These are phyloP conservation scores for Trifolium dubium DNA, from an alignment of 306 rosid species.

Conservation along the genomic window DNA sequence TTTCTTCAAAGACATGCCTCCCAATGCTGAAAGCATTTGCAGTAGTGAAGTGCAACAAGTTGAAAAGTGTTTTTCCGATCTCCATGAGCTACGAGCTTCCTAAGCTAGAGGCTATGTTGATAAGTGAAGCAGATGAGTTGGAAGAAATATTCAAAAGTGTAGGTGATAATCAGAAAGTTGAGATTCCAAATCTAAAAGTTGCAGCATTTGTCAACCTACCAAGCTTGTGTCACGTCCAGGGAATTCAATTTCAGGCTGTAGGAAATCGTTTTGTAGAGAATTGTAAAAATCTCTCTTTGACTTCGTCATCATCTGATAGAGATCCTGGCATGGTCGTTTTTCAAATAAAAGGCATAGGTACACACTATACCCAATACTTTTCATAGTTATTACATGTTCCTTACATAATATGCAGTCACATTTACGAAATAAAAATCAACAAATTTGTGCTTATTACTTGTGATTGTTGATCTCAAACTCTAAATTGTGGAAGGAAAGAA, in stretches of 20 bases:
- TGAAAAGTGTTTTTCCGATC: not conserved
- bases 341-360: not conserved
- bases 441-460: too few relatives aligned
- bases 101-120: not conserved
- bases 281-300: conserved; percentile 18
- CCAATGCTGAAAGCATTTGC: not conserved
- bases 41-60: not conserved
- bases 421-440: too few relatives aligned
- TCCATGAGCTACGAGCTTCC: not conserved
- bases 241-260: not conserved
- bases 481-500: too few relatives aligned
- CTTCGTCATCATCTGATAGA: not conserved
- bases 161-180: not conserved
- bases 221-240: not conserved
- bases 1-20: not conserved
- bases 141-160: conserved; percentile 4
- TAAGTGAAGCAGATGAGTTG: not conserved
- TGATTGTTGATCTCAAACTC: too few relatives aligned
- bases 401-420: too few relatives aligned
- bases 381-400: too few relatives aligned
- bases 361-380: not conserved
- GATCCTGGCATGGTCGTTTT: too few relatives aligned
- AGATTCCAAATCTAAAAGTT: not conserved
- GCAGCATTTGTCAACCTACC: not conserved
- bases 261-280: accelerated